Evolutionary conservation across 2,329 filamentous ascomycete genomes (phyloP).

Genomic region (Monosporascus sp.): DNA sequence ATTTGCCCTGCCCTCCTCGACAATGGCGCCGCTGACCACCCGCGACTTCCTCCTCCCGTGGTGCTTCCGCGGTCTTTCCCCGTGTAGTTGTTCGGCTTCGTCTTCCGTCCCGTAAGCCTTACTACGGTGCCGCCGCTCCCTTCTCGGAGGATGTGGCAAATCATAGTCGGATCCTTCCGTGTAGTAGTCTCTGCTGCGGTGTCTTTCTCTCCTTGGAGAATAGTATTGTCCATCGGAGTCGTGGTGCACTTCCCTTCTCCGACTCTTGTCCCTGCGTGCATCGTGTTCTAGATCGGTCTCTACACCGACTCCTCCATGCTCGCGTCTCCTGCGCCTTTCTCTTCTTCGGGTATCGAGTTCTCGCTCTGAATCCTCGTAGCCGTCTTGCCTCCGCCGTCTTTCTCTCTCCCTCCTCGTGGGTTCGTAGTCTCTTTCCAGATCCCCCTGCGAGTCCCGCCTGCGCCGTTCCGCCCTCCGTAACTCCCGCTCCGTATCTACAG

Average conservation of each 20-base stretch:
- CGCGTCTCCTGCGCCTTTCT: conserved; percentile 6
- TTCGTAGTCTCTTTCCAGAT: conserved; percentile 15
- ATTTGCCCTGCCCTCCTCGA: conserved; percentile 59
- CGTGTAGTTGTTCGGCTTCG: conserved; percentile 10
- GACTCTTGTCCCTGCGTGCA: background rate
- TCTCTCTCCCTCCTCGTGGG: conserved; percentile 11
- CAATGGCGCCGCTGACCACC: conserved; percentile 64
- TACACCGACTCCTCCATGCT: background rate
- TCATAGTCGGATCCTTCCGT: conserved; percentile 13
- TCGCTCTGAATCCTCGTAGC: conserved; percentile 17
- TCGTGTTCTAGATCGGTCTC: background rate
- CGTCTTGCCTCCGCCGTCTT: conserved; percentile 11
- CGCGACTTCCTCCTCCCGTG: conserved; percentile 48
- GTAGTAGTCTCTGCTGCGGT: conserved; percentile 6
- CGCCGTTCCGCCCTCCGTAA: conserved; percentile 18
- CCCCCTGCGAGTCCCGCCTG: conserved; percentile 9
- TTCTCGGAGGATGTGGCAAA: conserved; percentile 6
- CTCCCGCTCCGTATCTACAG: conserved; percentile 26
- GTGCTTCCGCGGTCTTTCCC: conserved; percentile 24
- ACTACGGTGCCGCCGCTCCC: conserved; percentile 10
- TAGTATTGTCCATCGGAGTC: background rate
- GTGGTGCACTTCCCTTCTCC: background rate
- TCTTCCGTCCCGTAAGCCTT: conserved; percentile 10
- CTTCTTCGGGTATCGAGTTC: conserved; percentile 15
- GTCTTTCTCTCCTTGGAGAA: conserved; percentile 10